phyloP scores from a whole-genome alignment of 768 basidiomycete species.

The Flagelloscypha sp. region DNA sequence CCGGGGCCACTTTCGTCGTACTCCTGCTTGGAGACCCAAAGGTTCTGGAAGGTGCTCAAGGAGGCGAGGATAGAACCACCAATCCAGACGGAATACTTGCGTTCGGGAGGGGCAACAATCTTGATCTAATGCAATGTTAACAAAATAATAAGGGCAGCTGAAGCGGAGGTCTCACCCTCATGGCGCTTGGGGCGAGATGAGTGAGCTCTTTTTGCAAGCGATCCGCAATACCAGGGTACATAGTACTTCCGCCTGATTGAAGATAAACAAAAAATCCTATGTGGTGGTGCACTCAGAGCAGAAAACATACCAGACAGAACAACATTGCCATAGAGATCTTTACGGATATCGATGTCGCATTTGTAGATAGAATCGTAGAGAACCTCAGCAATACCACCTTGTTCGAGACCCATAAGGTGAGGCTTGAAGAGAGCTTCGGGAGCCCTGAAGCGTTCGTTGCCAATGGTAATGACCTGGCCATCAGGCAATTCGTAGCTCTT shows the following conservation, averaged over 20 bases:
- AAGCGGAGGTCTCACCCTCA: conserved; percentile 52
- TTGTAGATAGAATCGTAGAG: conserved; percentile 55
- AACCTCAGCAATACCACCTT: conserved; percentile 70
- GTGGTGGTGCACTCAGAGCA: conserved; percentile 35
- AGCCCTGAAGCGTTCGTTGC: conserved; percentile 58
- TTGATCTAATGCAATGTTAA: conserved; percentile 46
- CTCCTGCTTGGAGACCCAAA: conserved; percentile 92
- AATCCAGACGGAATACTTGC: conserved; percentile 96
- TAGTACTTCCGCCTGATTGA: conserved; percentile 87
- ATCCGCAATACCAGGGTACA: conserved; percentile 95
- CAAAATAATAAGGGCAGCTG: conserved; percentile 2
- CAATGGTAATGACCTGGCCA: conserved; percentile 65
- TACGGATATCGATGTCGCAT: conserved; percentile 80
- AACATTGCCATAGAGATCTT: conserved; percentile 73
- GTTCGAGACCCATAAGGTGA: conserved; percentile 59
- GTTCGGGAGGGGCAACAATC: conserved; percentile 88
- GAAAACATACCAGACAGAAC: no score
- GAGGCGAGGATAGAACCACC: conserved; percentile 83
- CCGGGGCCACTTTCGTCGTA: conserved; percentile 81
- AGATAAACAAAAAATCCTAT: no score
- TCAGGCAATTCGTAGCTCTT: conserved; percentile 91
- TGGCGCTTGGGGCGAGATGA: conserved; percentile 73
- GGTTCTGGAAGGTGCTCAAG: conserved; percentile 91
- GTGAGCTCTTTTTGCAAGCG: conserved; percentile 95
- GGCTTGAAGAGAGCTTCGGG: conserved; percentile 55